Percentiles rank a stretch among this genome's conserved stretches.
Conservation (phyloP, 805 yeast species). For the Saccharomycopsis synnaedendra region DNA sequence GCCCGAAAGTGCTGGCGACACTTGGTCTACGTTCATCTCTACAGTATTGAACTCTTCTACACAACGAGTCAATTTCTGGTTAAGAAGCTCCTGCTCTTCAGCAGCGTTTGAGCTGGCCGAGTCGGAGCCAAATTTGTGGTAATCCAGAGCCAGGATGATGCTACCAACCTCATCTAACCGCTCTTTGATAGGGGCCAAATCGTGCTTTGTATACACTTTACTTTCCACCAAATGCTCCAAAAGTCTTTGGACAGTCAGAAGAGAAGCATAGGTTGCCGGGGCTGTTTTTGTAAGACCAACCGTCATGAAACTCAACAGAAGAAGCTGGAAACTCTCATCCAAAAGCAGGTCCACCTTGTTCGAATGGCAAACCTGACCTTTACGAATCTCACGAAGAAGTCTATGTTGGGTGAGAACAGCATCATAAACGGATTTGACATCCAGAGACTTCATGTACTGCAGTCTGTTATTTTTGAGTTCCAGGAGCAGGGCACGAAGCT, state of each 20-base stretch:
- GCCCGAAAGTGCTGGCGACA: constrained; percentile 38
- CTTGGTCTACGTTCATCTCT: constrained; percentile 40
- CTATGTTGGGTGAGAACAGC: constrained; percentile 43
- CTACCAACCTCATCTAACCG: constrained; percentile 59
- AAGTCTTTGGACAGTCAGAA: constrained; percentile 76
- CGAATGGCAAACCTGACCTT: constrained; percentile 22
- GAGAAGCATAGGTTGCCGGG: constrained; percentile 87
- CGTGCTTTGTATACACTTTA: constrained; percentile 74
- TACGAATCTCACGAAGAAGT: constrained; percentile 41
- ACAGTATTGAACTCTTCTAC: constrained; percentile 43
- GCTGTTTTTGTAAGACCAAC: constrained; percentile 86
- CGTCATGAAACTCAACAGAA: constrained; percentile 79
- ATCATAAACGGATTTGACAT: constrained; percentile 49
- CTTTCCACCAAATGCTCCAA: constrained; percentile 75
- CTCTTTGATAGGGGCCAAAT: constrained; percentile 63
- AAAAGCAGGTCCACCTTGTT: constrained; percentile 58
- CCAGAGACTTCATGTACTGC: constrained; percentile 56
- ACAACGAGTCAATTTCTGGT: constrained; percentile 57
- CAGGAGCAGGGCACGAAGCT: constrained; percentile 32
- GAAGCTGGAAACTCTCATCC: constrained; percentile 83
- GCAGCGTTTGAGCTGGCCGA: constrained; percentile 14
- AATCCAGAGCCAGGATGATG: constrained; percentile 36
- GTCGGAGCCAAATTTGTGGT: constrained; percentile 11
- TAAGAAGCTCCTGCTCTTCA: constrained; percentile 30
- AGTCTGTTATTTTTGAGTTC: constrained; percentile 50